Base-by-base conservation (phyloP, 345 rosid genomes). In the Pistacia integerrima region DNA sequence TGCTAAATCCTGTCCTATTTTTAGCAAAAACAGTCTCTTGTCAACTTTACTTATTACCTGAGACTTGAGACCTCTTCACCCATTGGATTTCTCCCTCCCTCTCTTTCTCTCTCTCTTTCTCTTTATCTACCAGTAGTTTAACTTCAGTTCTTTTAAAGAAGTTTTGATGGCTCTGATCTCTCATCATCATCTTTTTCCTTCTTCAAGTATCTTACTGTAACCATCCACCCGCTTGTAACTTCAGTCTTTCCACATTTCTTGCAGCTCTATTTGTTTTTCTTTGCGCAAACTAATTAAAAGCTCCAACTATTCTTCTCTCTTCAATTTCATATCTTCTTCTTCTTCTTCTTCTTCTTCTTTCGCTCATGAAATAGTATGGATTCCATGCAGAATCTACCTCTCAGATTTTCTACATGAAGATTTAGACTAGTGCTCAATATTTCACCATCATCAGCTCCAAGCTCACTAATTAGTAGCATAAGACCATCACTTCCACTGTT, bases 1-100 rank as follows among this genome's bases (percentile, higher is more conserved):
- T 79, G 83, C 67, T 58, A 41, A 76, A 65, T 12, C 70, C 81
- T 84, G 91, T 84, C 89, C 84, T 76, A 69, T 20, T 78, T 81
- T 73, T 67, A 36, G 75, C 80, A 61, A 52, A 63, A 77, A 75
- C 78, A 84, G 80, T 36, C 60, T 41, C 67, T 3, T 67, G 60
- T 28, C 69, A 20, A 33, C 41, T 64, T 76, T 74, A 69, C 58
- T 64, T 62, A 64, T 64, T 79, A 49, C 75, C 69, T 20, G 55
- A 56, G 9, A 20, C 44, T 5, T 5, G 5, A 41, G 44, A 41
- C 44, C 30, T 51, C 82, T 81, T 80, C 80, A 81, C 84, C 88
- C 86, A 77, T 65, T 77, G 84, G 83, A 20, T 41, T 52, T 30
- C 13, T 49, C 81, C 80, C 83, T 11, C 55, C 9, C 55, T 51